A percentile compares a stretch with the other conserved stretches of the same genome.
Evolutionary conservation across 768 basidiomycete genomes (phyloP).

Genomic region (Mycena haematopus): DNA sequence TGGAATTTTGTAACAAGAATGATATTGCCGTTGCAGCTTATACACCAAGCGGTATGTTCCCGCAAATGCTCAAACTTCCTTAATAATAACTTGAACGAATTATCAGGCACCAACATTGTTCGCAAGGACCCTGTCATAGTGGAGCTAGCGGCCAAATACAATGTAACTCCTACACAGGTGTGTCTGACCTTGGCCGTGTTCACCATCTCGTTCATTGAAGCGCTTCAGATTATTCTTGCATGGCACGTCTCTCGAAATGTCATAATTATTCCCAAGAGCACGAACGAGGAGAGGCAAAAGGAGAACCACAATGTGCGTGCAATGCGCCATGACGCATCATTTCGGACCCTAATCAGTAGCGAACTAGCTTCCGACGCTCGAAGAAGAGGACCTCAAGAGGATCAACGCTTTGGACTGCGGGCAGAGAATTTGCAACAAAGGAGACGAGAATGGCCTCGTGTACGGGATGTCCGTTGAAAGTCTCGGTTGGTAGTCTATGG

Average conservation of each 20-base stretch:
- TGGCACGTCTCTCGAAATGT: constrained; percentile 41
- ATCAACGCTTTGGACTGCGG: constrained; percentile 53
- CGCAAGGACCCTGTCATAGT: constrained; percentile 37
- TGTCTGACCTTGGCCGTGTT: neutral
- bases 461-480: constrained; percentile 47
- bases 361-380: constrained; percentile 43
- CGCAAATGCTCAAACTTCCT: too few species aligned
- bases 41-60: constrained; percentile 35
- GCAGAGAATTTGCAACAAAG: constrained; percentile 47
- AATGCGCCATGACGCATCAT: too few species aligned
- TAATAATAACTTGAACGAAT: neutral
- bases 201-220: neutral
- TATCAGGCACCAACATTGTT: constrained; percentile 33
- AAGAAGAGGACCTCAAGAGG: constrained; percentile 49
- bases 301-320: constrained; percentile 28
- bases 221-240: constrained; percentile 35
- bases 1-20: constrained; percentile 36
- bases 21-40: constrained; percentile 43
- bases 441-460: constrained; percentile 42
- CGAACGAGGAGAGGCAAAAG: constrained; percentile 18
- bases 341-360: constrained; percentile 10
- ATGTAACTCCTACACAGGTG: constrained; percentile 33
- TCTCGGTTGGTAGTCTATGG: constrained; percentile 42
- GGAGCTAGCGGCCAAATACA: constrained; percentile 39
- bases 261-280: constrained; percentile 38